Evolutionary conservation across 2,329 filamentous ascomycete species (phyloP).

Genomic region (Zymoseptoria pseudotritici): DNA sequence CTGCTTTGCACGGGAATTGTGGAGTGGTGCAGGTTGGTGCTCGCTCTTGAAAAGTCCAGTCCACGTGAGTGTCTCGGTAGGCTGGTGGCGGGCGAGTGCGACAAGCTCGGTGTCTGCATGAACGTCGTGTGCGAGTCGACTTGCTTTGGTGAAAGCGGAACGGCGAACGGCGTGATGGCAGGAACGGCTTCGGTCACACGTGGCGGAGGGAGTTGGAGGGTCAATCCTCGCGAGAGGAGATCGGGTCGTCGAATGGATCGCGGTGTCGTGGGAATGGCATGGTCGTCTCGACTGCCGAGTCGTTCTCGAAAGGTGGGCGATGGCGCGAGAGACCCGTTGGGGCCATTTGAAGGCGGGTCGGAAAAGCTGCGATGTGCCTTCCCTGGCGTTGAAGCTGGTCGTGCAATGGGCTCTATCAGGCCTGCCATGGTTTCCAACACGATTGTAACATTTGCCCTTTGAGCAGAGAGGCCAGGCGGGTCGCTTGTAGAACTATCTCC

Average conservation of each 20-base stretch:
- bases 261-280: slow-evolving; percentile 32
- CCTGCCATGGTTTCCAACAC: slow-evolving; percentile 1
- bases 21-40: slow-evolving; percentile 90
- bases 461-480: background rate
- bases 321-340: slow-evolving; percentile 35
- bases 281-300: slow-evolving; percentile 34
- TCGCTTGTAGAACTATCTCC: background rate
- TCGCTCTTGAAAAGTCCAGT: slow-evolving; percentile 86
- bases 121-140: slow-evolving; percentile 72
- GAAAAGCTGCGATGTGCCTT: slow-evolving; percentile 32
- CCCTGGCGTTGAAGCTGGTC: slow-evolving; percentile 2
- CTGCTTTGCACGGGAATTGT: slow-evolving; percentile 82
- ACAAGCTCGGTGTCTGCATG: slow-evolving; percentile 35
- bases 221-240: slow-evolving; percentile 56
- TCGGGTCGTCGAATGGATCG: slow-evolving; percentile 62
- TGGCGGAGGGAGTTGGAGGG: slow-evolving; percentile 58
- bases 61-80: slow-evolving; percentile 83
- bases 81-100: slow-evolving; percentile 67
- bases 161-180: slow-evolving; percentile 31
- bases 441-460: background rate
- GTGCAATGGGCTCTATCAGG: background rate
- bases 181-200: slow-evolving; percentile 5
- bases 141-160: slow-evolving; percentile 75
- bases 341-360: background rate
- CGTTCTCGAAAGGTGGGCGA: slow-evolving; percentile 38